Base-by-base conservation (phyloP, 495 filamentous ascomycete species). In the Annulohypoxylon moriforme region DNA sequence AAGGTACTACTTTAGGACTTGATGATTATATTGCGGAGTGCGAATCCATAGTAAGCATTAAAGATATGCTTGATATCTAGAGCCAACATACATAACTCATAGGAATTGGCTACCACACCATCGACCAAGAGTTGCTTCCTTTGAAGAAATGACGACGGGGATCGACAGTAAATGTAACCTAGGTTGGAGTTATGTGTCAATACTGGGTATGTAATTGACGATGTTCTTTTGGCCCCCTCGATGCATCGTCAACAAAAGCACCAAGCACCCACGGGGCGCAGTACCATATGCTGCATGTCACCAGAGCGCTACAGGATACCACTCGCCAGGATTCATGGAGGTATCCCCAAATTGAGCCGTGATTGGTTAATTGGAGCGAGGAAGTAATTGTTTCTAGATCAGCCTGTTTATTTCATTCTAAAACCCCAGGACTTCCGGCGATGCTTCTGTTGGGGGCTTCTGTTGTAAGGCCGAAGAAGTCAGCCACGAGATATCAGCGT, bases 21-120 rank as follows among this genome's bases (percentile, higher is more conserved):
- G 40, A 20, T 44, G 40, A 44, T 44, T 44, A 44, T 44, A 44
- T 44, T 44, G 40, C 40, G 40, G 40, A 16, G 40, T 44, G 40
- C 40, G 40, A 44, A 44, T 44, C 40, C 40, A 44, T 44, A 44
- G 40, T 44, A 44, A 44, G 40, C 40, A 20, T 9, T n/a, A 1
- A 4, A 44, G 40, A 44, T 44, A 44, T 18, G 4, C 1, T 5
- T 14, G 40, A 44, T 44, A 44, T 16, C 40, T 44, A 44, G 1
- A 5, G n/a, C n/a, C 40, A 44, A 44, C 40, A 44, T 44, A 44
- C 40, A 44, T 20, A 18, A 18, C 13, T 44, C n/a, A 18, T 44
- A 44, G 40, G 40, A 20, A 20, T 18, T 44, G 5, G 16, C 16
- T 44, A n/a, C 40, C 40, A 44, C 40, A 20, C 40, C 40, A 20